phyloP scores from a whole-genome alignment of 1,284 basidiomycete species.

The Boletus mariae region DNA sequence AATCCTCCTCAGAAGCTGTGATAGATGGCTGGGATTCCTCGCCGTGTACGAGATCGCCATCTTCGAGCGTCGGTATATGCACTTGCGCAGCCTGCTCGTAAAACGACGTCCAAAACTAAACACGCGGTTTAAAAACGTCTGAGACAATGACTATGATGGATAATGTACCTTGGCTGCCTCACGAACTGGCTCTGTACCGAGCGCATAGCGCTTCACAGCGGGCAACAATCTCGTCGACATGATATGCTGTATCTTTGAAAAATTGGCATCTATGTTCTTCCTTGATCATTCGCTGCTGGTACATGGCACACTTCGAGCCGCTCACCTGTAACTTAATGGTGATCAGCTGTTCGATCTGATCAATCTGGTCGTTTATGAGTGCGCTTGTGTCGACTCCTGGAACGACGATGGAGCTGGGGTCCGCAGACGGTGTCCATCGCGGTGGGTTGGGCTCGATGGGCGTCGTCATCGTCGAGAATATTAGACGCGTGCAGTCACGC shows the following conservation, averaged over 20 bases:
- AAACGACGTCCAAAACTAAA: conserved; percentile 92
- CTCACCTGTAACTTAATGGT: conserved; percentile 79
- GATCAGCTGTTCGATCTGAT: conserved; percentile 94
- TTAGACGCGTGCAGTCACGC: conserved; percentile 20
- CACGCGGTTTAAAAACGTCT: neutral
- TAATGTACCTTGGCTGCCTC: conserved; percentile 76
- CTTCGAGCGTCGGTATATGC: conserved; percentile 68
- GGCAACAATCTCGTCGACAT: conserved; percentile 81
- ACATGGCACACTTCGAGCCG: neutral
- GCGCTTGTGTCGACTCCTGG: conserved; percentile 74
- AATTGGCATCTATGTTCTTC: conserved; percentile 92
- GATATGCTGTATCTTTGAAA: conserved; percentile 86
- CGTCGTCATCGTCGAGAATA: conserved; percentile 20
- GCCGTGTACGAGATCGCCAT: conserved; percentile 55
- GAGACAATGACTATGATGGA: conserved; percentile 16
- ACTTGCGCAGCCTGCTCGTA: conserved; percentile 90
- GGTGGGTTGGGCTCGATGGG: conserved; percentile 47
- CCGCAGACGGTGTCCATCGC: conserved; percentile 62
- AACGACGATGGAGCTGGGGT: conserved; percentile 63
- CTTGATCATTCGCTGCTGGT: conserved; percentile 14
- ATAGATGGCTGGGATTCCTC: conserved; percentile 38
- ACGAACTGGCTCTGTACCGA: conserved; percentile 81
- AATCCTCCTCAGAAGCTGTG: conserved; percentile 10
- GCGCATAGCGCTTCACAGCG: conserved; percentile 83
- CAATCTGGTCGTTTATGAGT: conserved; percentile 79